Base-by-base conservation (phyloP, 129 eudicot species). In the Flaveria sonorensis region DNA sequence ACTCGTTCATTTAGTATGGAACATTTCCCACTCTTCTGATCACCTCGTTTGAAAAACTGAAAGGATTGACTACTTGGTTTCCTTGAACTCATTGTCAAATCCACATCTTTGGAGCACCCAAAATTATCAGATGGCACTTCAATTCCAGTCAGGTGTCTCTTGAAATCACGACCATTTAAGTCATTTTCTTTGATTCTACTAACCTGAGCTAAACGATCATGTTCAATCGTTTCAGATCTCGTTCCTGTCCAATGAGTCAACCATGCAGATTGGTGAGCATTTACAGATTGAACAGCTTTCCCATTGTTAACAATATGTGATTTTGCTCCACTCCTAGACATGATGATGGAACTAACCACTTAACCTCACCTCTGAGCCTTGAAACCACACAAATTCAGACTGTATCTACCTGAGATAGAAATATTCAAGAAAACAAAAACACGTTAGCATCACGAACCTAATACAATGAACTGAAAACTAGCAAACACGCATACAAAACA, bases 181-280 rank as follows among this genome's bases (percentile, higher is more conserved):
- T 78, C 71, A 23, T 36, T 7, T 73, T 10, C 69, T 32, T 78
- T 42, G 42, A 3, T 43, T 73, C 71, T 60, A 59, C 12, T 19
- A 65, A 75, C 57, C 64, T 43, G 55, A 68, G 80, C 55, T 47
- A 36, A 26, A 19, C 69, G 85, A 42, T 39, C 75, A 72, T 32
- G 72, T 30, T 70, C 39, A 42, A 60, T 51, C 7, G 76, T 69
- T 78, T 79, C 85, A 53, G 32, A 76, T 73, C 82, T 78, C 52
- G 83, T 46, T 40, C 74, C 81, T 40, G 82, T 70, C 93, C 96
- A 88, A 83, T 77, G 97, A 32, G 90, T 81, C 85, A 88, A 83
- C 97, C 96, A 92, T 53, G 76, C 68, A 71, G 89, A 79, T 51
- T 86, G 91, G 46, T 16, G 21, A 52, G 59, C 3, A 52, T 52